Evolutionary conservation across 768 basidiomycete species (phyloP), one percentile per base, ranked within the genome.

Genomic region (Brasilioporus rufonigricans): DNA sequence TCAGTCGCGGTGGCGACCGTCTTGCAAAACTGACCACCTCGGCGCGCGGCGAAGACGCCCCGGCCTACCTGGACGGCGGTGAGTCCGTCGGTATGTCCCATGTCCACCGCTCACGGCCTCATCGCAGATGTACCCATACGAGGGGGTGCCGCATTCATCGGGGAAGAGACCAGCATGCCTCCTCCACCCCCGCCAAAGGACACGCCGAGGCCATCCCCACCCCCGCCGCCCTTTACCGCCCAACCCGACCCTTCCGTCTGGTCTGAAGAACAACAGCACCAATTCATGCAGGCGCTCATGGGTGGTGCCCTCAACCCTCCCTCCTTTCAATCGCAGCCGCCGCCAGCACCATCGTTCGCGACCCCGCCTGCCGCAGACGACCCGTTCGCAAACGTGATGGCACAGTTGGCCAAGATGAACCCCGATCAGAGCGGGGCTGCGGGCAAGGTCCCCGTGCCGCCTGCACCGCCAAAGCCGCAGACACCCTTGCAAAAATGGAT

Each of bases 1-100:
- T 91, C 21, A 77, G 77, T 58, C 77, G 88, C 50, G 84, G 87
- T 14, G 76, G 75, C 27, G 88, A 91, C 75, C 81, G 90, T 50
- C 82, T 93, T 40, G 85, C 87, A 29, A 91, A 85, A 64, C 79
- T 93, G 41, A 90, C 91, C 5, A 86, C 85, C 3, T 86, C 85
- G 4, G 80, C 87, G 33, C 80, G 90, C 21, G 82, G 83, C 38
- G 87, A 88, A 47, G 87, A 90, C 53, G 82, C 78, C 10, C 74
- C 82, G 5, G 75, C 76, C 12, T 85, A 80, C 63, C 67, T 79
- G 49, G 79, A 78, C 61, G 74, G 80, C 51, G 80, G 85, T 65
- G 14, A 58, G 51, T 51, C n/a, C 46, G 13, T n/a, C 35, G 33
- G 18, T 11, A 5, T 19, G 14, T 3, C 13, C 1, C 12, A 10